A percentile compares a stretch with the other conserved stretches of the same genome.
phyloP scores from a whole-genome alignment of 2,329 filamentous ascomycete species.

The Penicillium thymicola region DNA sequence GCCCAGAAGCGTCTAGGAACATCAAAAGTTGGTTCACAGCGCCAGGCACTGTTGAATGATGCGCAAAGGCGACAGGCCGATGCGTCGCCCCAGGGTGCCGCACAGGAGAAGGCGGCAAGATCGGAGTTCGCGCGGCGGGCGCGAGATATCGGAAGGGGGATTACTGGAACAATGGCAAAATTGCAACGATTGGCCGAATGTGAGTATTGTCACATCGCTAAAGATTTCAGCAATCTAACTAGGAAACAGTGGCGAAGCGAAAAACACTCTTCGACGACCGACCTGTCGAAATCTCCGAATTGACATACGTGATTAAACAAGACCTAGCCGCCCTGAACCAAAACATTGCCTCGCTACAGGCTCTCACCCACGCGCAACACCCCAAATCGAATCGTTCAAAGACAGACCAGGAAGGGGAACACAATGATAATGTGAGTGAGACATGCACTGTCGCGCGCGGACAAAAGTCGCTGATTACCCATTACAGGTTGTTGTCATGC shows the following conservation, averaged over 20 bases:
- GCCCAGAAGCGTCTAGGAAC: slow-evolving; percentile 76
- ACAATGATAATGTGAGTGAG: slow-evolving; percentile 81
- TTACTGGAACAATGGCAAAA: slow-evolving; percentile 90
- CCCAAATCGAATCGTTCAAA: slow-evolving; percentile 53
- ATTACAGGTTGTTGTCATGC: slow-evolving; percentile 67
- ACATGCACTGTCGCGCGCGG: slow-evolving; percentile 9
- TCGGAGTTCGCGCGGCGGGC: slow-evolving; percentile 93
- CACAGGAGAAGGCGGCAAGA: slow-evolving; percentile 51
- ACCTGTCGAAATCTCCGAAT: slow-evolving; percentile 93
- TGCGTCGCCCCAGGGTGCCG: slow-evolving; percentile 55
- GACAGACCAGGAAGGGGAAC: slow-evolving; percentile 79
- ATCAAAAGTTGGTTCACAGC: slow-evolving; percentile 73
- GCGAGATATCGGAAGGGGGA: slow-evolving; percentile 86
- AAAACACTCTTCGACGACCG: slow-evolving; percentile 97
- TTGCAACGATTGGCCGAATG: slow-evolving; percentile 86
- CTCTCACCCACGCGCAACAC: slow-evolving; percentile 72
- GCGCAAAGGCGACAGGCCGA: slow-evolving; percentile 61
- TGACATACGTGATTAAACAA: slow-evolving; percentile 97
- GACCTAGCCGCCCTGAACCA: slow-evolving; percentile 82
- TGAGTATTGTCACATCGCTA: slow-evolving; percentile 40
- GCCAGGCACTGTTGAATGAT: slow-evolving; percentile 74
- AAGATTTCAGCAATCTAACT: slow-evolving; percentile 2
- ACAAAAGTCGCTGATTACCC: slow-evolving; percentile 15
- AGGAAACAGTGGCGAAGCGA: slow-evolving; percentile 71
- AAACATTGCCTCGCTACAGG: slow-evolving; percentile 80